Evolutionary conservation across 352 stramenopile species (phyloP), one percentile per base, ranked within the genome.

Genomic region (Blastocystis sp.): DNA sequence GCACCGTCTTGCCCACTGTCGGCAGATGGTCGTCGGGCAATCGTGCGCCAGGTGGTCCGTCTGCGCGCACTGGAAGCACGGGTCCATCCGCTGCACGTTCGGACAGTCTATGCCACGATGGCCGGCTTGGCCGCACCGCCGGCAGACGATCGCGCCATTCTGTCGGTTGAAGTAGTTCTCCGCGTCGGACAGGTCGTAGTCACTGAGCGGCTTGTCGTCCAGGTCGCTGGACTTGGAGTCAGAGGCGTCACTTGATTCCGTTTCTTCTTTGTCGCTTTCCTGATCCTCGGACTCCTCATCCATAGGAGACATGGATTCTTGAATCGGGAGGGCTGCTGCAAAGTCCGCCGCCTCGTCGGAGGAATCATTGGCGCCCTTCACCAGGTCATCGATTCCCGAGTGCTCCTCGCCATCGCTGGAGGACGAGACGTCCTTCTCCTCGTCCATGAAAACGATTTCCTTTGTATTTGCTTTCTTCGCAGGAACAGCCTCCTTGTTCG

Each of bases 391-490:
- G 28, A 34, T 34, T 34, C 28, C 28, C 28, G 28, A 34, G 28
- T 34, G 28, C 28, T 34, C 28, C 28, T 34, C 28, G 28, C 28
- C 28, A 34, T 28, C n/a, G 62, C 11, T 34, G 19, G 28, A 34
- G 4, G 71, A 81, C 19, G 48, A 40, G 17, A 21, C 38, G 43
- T 64, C 45, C 40, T 65, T 48, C 66, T 81, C 71, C 11, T 81
- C 71, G 28, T 81, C 45, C 28, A 81, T 34, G 28, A 81, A 81
- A 40, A 81, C 71, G 3, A 81, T 10, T 60, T 81, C 71, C 0
- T 81, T 81, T 17, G 48, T n/a, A 81, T 81, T 81, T 38, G 71
- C 71, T 42, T 81, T 81, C 45, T 28, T 57, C 61, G 38, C 66
- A 40, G 2, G 42, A 28, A 52, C 21, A 3, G 28, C 11, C 43